Evolutionary conservation across 768 basidiomycete genomes (phyloP).

Genomic region (Mycena albidolilacea): DNA sequence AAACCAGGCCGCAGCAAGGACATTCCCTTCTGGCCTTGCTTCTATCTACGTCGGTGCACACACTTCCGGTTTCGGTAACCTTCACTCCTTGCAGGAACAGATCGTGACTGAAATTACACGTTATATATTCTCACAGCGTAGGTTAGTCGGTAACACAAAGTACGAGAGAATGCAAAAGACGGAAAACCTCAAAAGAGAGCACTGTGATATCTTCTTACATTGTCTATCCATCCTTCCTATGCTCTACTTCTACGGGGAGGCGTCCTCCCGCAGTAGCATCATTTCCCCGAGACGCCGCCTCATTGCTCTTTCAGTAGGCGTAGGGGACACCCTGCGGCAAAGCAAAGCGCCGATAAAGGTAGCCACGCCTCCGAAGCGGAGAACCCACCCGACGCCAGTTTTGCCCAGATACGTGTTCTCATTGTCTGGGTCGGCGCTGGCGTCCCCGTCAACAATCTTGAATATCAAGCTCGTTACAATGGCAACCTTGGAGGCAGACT

Average conservation of each 20-base stretch:
- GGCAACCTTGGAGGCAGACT: conserved; percentile 7
- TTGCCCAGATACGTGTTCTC: conserved; percentile 81
- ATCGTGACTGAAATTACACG: conserved; percentile 44
- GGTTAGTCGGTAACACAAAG: conserved; percentile 27
- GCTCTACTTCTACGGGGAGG: conserved; percentile 53
- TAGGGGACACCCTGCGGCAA: conserved; percentile 88
- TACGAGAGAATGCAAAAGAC: conserved; percentile 1
- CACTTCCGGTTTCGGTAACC: conserved; percentile 43
- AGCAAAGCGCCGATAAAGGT: conserved; percentile 77
- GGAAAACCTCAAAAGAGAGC: conserved; percentile 11
- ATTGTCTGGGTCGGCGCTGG: conserved; percentile 58
- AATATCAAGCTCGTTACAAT: conserved; percentile 35
- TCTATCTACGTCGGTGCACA: too few species aligned
- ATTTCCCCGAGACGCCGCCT: conserved; percentile 85
- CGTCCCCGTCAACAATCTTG: conserved; percentile 73
- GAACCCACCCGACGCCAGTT: conserved; percentile 94
- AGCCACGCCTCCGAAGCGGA: conserved; percentile 85
- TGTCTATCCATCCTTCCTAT: conserved; percentile 41
- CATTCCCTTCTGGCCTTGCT: too few species aligned
- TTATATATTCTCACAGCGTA: conserved; percentile 45
- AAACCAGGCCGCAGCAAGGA: too few species aligned
- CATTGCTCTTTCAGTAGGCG: conserved; percentile 93
- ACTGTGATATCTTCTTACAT: conserved; percentile 23
- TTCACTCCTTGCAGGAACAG: conserved; percentile 68
- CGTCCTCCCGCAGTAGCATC: conserved; percentile 77